Evolutionary conservation across 2,329 filamentous ascomycete species (phyloP).

Genomic region (Helotiales sp.): DNA sequence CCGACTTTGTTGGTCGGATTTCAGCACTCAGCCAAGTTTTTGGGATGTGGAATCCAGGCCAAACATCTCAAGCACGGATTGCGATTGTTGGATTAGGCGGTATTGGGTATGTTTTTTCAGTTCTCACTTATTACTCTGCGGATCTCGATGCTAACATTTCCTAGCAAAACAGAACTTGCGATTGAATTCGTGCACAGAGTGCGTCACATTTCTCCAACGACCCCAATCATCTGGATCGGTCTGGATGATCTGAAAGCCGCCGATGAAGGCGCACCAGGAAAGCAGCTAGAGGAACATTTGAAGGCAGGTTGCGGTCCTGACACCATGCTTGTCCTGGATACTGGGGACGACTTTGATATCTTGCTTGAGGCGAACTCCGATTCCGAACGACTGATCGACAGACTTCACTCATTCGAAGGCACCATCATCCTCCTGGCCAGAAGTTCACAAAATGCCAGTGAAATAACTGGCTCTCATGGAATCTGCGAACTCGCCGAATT

Average conservation of each 20-base stretch:
- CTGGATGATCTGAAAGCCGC: conserved; percentile 20
- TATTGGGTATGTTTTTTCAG: conserved; percentile 29
- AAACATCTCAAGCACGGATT: conserved; percentile 27
- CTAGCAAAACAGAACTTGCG: conserved; percentile 36
- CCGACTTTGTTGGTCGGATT: conserved; percentile 34
- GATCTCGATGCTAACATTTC: conserved; percentile 10
- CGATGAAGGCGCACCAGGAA: conserved; percentile 4
- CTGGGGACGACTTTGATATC: conserved; percentile 28
- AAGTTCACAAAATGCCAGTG: conserved; percentile 30
- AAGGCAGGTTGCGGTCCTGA: conserved; percentile 14
- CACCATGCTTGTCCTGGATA: conserved; percentile 33
- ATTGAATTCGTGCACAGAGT: conserved; percentile 36
- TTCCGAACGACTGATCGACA: conserved; percentile 25
- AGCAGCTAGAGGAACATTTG: conserved; percentile 30
- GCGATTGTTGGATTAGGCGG: conserved; percentile 38
- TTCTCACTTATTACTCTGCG: not conserved
- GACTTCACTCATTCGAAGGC: conserved; percentile 30
- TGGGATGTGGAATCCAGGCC: conserved; percentile 35
- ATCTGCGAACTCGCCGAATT: conserved; percentile 32
- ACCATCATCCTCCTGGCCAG: conserved; percentile 33
- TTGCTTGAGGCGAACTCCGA: conserved; percentile 15
- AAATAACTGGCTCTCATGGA: conserved; percentile 30
- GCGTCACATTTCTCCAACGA: conserved; percentile 31
- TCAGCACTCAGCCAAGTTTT: conserved; percentile 30
- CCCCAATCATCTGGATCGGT: conserved; percentile 36